These are phyloP conservation scores for Chlamydomonas eustigma DNA, from an alignment of 139 green algal species.

Conservation along the genomic window DNA sequence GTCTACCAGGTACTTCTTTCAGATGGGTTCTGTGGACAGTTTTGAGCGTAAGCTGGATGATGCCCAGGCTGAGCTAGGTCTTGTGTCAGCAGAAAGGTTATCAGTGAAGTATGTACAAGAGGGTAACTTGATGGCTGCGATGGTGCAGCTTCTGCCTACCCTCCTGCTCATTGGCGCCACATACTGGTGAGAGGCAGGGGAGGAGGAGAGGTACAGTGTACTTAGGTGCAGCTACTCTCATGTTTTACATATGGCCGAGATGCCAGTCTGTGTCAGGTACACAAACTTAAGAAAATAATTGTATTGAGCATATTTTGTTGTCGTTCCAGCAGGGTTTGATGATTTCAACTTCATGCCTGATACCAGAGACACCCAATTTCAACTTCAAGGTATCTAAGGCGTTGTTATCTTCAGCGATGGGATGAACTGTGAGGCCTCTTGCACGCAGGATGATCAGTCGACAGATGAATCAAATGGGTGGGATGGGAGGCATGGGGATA, in stretches of 20 bases:
- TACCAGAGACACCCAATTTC: too few relatives aligned
- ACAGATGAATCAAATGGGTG: conserved; percentile 48
- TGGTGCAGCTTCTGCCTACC: conserved; percentile 81
- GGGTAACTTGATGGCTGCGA: conserved; percentile 45
- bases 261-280: too few relatives aligned
- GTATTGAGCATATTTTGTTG: too few relatives aligned
- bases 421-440: too few relatives aligned
- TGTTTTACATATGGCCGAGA: too few relatives aligned
- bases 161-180: conserved; percentile 87
- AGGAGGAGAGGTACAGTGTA: too few relatives aligned
- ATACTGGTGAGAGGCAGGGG: conserved; percentile 66
- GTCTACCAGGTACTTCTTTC: conserved; percentile 79
- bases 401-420: too few relatives aligned
- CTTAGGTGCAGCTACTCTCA: too few relatives aligned
- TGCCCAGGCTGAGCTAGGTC: conserved; percentile 67
- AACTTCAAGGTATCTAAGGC: too few relatives aligned
- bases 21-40: conserved; percentile 91
- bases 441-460: conserved; percentile 42
- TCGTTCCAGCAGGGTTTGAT: too few relatives aligned
- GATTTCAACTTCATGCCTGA: too few relatives aligned
- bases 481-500: conserved; percentile 12
- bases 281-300: too few relatives aligned
- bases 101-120: conserved; percentile 59
- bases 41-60: conserved; percentile 98
- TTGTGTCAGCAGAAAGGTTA: conserved; percentile 30